phyloP scores from a whole-genome alignment of 116 monocot genomes.

The Papilionanthe hybrid region DNA sequence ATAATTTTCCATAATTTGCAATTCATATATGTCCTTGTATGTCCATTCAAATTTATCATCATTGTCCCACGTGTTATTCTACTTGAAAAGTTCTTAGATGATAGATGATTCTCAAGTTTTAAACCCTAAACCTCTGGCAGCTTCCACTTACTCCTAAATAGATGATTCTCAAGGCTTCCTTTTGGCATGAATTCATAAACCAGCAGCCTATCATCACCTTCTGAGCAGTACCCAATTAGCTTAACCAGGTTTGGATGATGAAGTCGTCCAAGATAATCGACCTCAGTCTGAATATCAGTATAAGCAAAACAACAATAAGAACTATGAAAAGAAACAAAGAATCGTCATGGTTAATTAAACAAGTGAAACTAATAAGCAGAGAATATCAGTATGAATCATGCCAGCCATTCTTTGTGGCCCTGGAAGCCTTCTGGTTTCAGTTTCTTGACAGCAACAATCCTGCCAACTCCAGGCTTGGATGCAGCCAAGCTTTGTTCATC shows the following conservation, averaged over 20 bases:
- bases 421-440: slow-evolving; percentile 42
- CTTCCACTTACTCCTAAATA: slow-evolving; percentile 34
- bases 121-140: not conserved
- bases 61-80: too few relatives aligned
- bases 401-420: slow-evolving; percentile 52
- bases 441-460: slow-evolving; percentile 38
- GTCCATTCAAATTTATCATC: too few relatives aligned
- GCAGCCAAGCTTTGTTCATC: slow-evolving; percentile 32
- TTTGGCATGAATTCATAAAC: slow-evolving; percentile 40
- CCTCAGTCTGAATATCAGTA: slow-evolving; percentile 24
- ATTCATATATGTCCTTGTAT: too few relatives aligned
- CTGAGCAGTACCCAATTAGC: slow-evolving; percentile 36
- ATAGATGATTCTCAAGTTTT: not conserved
- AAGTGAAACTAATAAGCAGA: not conserved
- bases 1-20: too few relatives aligned
- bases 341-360: not conserved
- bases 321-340: not conserved
- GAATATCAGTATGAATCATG: not conserved
- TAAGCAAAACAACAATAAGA: not conserved
- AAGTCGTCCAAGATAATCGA: slow-evolving; percentile 39
- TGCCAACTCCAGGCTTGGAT: slow-evolving; percentile 34
- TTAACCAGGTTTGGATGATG: slow-evolving; percentile 37
- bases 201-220: slow-evolving; percentile 30
- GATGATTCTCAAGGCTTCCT: slow-evolving; percentile 47
- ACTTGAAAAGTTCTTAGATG: not conserved